Evolutionary conservation across 345 rosid species (phyloP), one percentile per base, ranked within the genome.

Genomic region (Theobroma cacao): DNA sequence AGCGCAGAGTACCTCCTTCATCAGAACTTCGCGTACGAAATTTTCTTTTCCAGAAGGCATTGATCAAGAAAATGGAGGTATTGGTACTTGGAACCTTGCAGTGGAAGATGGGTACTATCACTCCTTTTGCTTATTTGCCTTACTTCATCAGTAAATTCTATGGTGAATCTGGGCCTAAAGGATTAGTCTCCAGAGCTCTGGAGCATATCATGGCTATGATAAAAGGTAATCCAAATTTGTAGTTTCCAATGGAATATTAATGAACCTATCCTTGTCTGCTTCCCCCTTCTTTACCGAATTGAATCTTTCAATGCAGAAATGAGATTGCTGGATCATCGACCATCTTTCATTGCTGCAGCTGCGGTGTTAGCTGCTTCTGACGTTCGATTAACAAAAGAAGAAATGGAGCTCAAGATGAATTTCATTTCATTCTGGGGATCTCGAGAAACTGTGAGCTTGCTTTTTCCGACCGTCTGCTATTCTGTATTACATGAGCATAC

Each of bases 321-420:
- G 43, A 88, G 84, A 62, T 80, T 88, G 83, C 79, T 87, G 82
- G 87, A 89, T 78, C 80, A 85, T 90, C 87, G 91, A 61, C 95
- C 97, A 20, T 95, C 93, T 22, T 48, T 81, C 33, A 81, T 95
- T 75, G 97, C 98, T 22, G 93, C 89, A 34, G 97, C 98, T n/a
- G 88, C 91, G 64, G 85, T 82, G 34, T 78, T 93, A 75, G 95
- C 89, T 66, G 91, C 96, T 72, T 80, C 88, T 36, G 82, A 83
- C 79, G 60, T 33, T 61, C 74, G 71, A 70, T 88, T 92, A 82
- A 89, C 92, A 28, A 87, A 87, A 79, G 82, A 80, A 77, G 87
- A 86, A n/a, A 53, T 95, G 82, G 84, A 81, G 68, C 62, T 73
- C 62, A 90, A 88, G 88, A 69, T 90, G 75, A 82, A 85, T 64